Percentiles rank a stretch among this genome's conserved stretches.
phyloP scores from a whole-genome alignment of 2,329 filamentous ascomycete genomes.

The Didymella lethalis region DNA sequence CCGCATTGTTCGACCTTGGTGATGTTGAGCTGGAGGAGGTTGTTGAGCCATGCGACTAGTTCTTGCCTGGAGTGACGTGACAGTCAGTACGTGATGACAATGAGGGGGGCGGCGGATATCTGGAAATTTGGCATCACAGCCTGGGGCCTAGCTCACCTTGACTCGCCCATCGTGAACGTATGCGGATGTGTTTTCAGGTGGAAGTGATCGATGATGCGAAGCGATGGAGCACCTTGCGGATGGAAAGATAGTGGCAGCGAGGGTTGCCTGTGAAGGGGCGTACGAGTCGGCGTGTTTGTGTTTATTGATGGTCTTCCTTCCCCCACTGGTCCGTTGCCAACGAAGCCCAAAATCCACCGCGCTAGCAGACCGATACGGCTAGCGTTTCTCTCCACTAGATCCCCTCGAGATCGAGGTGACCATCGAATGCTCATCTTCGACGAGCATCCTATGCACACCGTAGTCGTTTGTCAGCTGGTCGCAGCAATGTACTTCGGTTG shows the following conservation, averaged over 20 bases:
- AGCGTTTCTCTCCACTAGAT: constrained; percentile 1
- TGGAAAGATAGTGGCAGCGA: constrained; percentile 11
- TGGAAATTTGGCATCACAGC: constrained; percentile 26
- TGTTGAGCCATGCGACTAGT: constrained; percentile 95
- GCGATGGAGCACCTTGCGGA: constrained; percentile 16
- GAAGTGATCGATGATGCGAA: constrained; percentile 13
- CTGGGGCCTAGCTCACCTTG: constrained; percentile 58
- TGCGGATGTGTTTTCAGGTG: constrained; percentile 10
- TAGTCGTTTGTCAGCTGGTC: neutral
- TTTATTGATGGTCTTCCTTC: constrained; percentile 38
- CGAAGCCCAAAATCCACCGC: constrained; percentile 31
- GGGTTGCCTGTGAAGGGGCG: constrained; percentile 12
- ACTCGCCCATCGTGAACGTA: constrained; percentile 66
- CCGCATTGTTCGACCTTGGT: constrained; percentile 99
- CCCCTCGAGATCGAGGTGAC: neutral
- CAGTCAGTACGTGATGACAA: constrained; percentile 29
- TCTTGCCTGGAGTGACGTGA: constrained; percentile 76
- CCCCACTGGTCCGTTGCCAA: constrained; percentile 15
- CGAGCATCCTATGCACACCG: neutral
- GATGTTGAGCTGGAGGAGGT: constrained; percentile 95
- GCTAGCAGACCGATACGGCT: constrained; percentile 17
- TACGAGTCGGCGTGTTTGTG: constrained; percentile 28
- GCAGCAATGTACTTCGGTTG: neutral
- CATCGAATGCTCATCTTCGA: neutral
- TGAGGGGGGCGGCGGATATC: constrained; percentile 32